These are phyloP conservation scores for Coemansia sp. DNA, from an alignment of 192 early-diverging fungal species.

Conservation along the genomic window DNA sequence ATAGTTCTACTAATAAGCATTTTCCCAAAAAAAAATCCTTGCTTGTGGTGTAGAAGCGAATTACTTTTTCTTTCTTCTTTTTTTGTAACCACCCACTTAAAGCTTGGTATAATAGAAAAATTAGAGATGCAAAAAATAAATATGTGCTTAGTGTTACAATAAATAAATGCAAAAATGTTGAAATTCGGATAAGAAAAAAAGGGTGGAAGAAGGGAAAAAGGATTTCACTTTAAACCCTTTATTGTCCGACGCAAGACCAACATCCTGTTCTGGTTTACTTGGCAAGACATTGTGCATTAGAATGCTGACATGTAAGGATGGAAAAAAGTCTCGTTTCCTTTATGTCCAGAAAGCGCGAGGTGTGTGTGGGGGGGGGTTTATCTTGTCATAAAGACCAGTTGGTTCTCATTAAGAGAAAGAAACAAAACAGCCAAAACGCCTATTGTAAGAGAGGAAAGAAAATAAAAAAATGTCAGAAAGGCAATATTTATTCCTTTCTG, in stretches of 20 bases:
- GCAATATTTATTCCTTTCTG: background rate
- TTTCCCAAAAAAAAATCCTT: background rate
- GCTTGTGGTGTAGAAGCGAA: background rate
- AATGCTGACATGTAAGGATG: no score
- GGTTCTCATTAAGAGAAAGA: background rate
- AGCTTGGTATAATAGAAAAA: no score
- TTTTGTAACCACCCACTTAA: no score
- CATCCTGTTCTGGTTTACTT: no score
- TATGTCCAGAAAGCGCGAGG: no score
- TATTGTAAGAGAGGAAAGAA: background rate
- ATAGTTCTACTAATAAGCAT: conserved; percentile 23
- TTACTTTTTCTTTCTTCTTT: no score
- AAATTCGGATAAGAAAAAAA: background rate
- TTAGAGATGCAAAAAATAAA: no score
- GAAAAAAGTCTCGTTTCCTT: no score
- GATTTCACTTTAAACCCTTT: background rate
- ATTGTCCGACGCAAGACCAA: background rate
- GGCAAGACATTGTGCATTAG: no score
- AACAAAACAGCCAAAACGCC: background rate
- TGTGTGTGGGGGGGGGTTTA: no score
- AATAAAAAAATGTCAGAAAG: background rate
- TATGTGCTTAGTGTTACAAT: background rate
- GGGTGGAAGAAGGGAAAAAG: background rate
- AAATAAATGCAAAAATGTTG: background rate
- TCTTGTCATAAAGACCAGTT: no score